Percentiles rank a stretch among this genome's conserved stretches.
phyloP scores from a whole-genome alignment of 768 basidiomycete genomes.

The Lanmaoa rubissima region DNA sequence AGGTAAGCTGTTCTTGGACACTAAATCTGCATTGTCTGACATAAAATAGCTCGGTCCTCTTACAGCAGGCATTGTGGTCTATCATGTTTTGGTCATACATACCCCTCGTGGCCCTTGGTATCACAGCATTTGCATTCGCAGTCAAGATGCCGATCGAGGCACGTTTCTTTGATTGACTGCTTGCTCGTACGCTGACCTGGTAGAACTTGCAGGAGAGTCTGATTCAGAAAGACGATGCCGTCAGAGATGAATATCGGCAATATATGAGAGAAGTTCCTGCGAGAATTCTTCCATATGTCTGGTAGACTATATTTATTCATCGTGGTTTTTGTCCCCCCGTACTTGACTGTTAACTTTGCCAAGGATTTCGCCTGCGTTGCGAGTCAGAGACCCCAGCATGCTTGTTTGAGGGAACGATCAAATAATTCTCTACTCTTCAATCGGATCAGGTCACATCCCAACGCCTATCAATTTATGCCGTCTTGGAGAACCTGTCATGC shows the following conservation, averaged over 20 bases:
- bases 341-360: neutral
- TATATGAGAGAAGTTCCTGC: constrained; percentile 30
- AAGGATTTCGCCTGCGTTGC: neutral
- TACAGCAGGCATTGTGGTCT: constrained; percentile 19
- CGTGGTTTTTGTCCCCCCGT: too few species aligned
- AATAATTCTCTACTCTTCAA: too few species aligned
- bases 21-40: neutral
- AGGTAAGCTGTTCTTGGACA: constrained; percentile 14
- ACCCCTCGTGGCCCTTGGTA: constrained; percentile 21
- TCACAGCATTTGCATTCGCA: constrained; percentile 19
- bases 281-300: constrained; percentile 27
- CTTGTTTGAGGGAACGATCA: too few species aligned
- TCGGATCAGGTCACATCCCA: too few species aligned
- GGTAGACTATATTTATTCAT: constrained; percentile 9
- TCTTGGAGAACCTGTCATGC: too few species aligned
- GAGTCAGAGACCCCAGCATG: too few species aligned
- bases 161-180: neutral
- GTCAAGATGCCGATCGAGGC: constrained; percentile 36
- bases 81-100: constrained; percentile 34
- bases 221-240: constrained; percentile 20
- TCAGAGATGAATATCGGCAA: constrained; percentile 25
- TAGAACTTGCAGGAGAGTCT: constrained; percentile 23
- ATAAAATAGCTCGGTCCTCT: constrained; percentile 14
- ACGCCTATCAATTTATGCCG: too few species aligned
- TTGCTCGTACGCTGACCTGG: neutral